phyloP scores from a whole-genome alignment of 805 yeast species.

The Candida koratica region DNA sequence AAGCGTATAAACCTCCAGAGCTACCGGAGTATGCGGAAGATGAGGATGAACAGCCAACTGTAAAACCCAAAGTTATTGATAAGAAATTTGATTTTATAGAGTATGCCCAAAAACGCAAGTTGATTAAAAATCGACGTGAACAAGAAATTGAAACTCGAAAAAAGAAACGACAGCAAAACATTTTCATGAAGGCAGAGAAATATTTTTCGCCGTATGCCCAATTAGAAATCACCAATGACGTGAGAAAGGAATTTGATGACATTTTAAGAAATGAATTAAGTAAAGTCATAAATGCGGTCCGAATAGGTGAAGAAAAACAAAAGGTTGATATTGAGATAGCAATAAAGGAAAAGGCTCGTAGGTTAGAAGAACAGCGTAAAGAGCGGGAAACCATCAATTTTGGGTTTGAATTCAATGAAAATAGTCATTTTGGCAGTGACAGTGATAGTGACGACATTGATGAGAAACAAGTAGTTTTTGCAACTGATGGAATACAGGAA shows the following conservation, averaged over 20 bases:
- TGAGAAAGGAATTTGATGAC: constrained; percentile 20
- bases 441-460: constrained; percentile 15
- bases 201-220: constrained; percentile 37
- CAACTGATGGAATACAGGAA: no score
- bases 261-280: constrained; percentile 28
- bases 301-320: constrained; percentile 21
- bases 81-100: constrained; percentile 49
- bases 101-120: constrained; percentile 49
- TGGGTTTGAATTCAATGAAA: constrained; percentile 13
- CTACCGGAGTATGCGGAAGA: constrained; percentile 13
- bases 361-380: constrained; percentile 9
- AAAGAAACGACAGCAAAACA: constrained; percentile 23
- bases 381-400: constrained; percentile 15
- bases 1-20: constrained; percentile 13
- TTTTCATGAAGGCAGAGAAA: constrained; percentile 37
- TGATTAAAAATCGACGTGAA: constrained; percentile 30
- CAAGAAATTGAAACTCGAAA: constrained; percentile 18
- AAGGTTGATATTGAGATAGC: constrained; percentile 12
- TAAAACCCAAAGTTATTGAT: constrained; percentile 4
- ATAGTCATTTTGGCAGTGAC: constrained; percentile 10
- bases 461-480: constrained; percentile 9
- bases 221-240: constrained; percentile 19
- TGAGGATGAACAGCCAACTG: constrained; percentile 9
- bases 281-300: constrained; percentile 29
- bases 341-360: constrained; percentile 9